A percentile compares a stretch with the other conserved stretches of the same genome.
These are phyloP conservation scores for Flaveria sonorensis DNA, from an alignment of 129 eudicot genomes.

Conservation along the genomic window DNA sequence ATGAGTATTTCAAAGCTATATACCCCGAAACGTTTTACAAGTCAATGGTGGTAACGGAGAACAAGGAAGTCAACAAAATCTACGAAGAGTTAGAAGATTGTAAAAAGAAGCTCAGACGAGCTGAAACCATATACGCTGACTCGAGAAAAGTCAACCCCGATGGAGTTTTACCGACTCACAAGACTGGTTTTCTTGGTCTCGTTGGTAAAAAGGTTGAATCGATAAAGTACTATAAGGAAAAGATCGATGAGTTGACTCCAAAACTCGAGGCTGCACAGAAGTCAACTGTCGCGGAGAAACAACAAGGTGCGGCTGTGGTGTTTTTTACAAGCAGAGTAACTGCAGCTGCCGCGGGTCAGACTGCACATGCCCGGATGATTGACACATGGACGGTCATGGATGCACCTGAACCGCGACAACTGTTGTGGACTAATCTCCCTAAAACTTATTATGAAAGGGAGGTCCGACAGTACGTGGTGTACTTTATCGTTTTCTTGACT, in stretches of 20 bases:
- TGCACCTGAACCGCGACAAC: constrained; percentile 87
- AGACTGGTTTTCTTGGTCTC: constrained; percentile 73
- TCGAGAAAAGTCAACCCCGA: constrained; percentile 59
- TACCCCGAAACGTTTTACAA: constrained; percentile 82
- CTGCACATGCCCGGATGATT: constrained; percentile 66
- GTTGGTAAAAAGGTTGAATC: constrained; percentile 71
- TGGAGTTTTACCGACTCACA: constrained; percentile 55
- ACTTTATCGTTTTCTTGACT: constrained; percentile 66
- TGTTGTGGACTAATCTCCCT: constrained; percentile 72
- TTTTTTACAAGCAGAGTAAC: constrained; percentile 65
- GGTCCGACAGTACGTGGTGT: constrained; percentile 61
- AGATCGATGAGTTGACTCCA: constrained; percentile 61
- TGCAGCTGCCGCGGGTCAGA: constrained; percentile 86
- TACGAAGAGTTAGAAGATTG: constrained; percentile 68
- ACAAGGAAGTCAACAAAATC: constrained; percentile 65
- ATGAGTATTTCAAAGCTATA: constrained; percentile 59
- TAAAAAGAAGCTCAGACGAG: constrained; percentile 67
- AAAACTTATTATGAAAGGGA: constrained; percentile 60
- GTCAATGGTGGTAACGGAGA: constrained; percentile 75
- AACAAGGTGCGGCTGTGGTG: constrained; percentile 63
- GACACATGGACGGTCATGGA: constrained; percentile 79
- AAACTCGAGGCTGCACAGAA: constrained; percentile 79
- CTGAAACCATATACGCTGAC: constrained; percentile 59
- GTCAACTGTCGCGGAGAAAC: constrained; percentile 63
- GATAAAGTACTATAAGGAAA: constrained; percentile 58